phyloP scores from a whole-genome alignment of 192 early-diverging fungal genomes.

The Gonapodya prolifera region DNA sequence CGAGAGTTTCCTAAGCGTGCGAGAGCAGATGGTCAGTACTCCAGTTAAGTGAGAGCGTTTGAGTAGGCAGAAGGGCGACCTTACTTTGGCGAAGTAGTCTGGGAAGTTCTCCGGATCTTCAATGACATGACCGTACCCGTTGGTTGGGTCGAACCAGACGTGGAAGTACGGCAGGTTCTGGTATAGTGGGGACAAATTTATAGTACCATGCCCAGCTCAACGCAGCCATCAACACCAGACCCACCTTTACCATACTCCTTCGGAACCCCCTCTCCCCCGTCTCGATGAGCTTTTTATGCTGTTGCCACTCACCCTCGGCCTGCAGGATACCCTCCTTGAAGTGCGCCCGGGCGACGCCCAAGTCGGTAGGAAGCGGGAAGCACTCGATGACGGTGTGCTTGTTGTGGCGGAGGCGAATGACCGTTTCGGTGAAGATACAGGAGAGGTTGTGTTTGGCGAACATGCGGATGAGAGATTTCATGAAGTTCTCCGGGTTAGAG shows the following conservation, averaged over 20 bases:
- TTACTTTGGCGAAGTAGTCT: conserved; percentile 69
- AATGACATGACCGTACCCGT: conserved; percentile 91
- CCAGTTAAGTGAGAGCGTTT: conserved; percentile 9
- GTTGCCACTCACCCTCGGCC: conserved; percentile 81
- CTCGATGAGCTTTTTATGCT: conserved; percentile 64
- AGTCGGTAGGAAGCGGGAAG: conserved; percentile 72
- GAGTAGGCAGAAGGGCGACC: conserved; percentile 11
- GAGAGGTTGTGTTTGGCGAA: conserved; percentile 53
- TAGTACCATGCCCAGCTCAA: no score
- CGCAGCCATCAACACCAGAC: conserved; percentile 26
- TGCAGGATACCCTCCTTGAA: conserved; percentile 76
- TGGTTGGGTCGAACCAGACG: conserved; percentile 84
- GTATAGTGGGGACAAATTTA: no score
- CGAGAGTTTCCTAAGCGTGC: conserved; percentile 57
- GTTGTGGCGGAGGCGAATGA: conserved; percentile 57
- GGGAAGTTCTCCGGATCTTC: conserved; percentile 70
- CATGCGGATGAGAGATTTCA: conserved; percentile 88
- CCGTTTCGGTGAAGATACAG: conserved; percentile 83
- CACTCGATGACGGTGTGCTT: conserved; percentile 84
- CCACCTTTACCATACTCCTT: conserved; percentile 31
- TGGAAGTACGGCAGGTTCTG: conserved; percentile 90
- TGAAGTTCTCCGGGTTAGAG: conserved; percentile 58
- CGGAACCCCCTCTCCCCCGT: conserved; percentile 59
- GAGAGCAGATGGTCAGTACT: conserved; percentile 6
- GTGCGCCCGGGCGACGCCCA: conserved; percentile 61